Conservation (phyloP, 148 eudicot genomes). For the Rhododendron griersonianum region DNA sequence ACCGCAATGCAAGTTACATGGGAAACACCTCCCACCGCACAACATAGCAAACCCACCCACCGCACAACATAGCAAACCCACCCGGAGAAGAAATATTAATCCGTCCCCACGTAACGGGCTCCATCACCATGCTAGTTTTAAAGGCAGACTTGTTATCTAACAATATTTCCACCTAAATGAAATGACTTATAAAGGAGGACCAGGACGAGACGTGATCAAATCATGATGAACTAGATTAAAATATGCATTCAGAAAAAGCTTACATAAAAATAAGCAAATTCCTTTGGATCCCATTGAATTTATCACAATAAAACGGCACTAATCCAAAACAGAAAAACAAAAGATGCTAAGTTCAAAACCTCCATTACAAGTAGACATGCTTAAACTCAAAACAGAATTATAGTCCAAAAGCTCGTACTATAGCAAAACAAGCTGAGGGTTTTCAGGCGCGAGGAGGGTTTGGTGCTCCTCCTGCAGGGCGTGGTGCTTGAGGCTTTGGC, state of each 20-base stretch:
- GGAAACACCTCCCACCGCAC: too few relatives aligned
- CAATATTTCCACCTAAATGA: neutral
- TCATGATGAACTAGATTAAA: neutral
- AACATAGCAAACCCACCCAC: too few relatives aligned
- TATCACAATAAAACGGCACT: neutral
- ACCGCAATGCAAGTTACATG: too few relatives aligned
- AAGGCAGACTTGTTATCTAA: neutral
- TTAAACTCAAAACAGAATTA: neutral
- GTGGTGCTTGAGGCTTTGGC: constrained; percentile 22
- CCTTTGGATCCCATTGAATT: neutral
- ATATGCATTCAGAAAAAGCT: neutral
- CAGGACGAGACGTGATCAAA: neutral
- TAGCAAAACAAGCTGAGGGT: neutral
- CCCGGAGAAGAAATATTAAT: too few relatives aligned
- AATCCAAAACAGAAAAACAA: neutral
- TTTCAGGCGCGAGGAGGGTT: constrained; percentile 19
- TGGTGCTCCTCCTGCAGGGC: constrained; percentile 22
- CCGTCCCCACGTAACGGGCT: too few relatives aligned
- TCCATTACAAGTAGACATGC: neutral
- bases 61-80: too few relatives aligned
- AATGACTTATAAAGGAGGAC: neutral
- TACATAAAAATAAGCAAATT: neutral
- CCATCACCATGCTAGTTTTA: too few relatives aligned
- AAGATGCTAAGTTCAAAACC: neutral
- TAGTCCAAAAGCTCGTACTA: neutral